Evolutionary conservation across 2,329 filamentous ascomycete species (phyloP).

Genomic region (Clarireedia monteithiana): DNA sequence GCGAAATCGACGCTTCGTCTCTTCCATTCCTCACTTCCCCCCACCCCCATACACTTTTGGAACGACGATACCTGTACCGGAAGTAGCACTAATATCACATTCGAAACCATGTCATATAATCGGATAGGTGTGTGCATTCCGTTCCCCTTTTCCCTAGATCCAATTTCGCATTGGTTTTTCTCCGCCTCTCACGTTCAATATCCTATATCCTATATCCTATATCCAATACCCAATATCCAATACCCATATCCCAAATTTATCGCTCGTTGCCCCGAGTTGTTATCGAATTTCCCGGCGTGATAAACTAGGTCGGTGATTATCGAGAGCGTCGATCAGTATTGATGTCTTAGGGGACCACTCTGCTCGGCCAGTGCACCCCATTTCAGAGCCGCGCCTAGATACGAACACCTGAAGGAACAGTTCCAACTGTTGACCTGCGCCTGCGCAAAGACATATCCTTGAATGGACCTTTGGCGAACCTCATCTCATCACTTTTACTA

Average conservation of each 20-base stretch:
- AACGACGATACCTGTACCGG: too few species aligned
- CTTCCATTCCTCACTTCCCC: background rate
- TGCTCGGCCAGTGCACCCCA: background rate
- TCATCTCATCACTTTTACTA: background rate
- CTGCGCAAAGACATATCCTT: background rate
- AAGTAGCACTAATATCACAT: too few species aligned
- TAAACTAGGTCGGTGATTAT: too few species aligned
- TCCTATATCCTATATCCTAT: background rate
- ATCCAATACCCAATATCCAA: too few species aligned
- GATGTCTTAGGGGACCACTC: conserved; percentile 1
- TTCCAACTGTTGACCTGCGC: background rate
- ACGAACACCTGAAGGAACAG: background rate
- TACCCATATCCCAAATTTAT: background rate
- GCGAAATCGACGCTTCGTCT: background rate
- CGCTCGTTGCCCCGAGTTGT: background rate
- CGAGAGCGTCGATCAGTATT: background rate
- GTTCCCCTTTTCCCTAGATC: background rate
- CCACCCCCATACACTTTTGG: background rate
- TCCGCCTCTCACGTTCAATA: background rate
- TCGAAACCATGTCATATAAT: background rate
- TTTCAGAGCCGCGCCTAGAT: background rate
- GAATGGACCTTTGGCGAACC: background rate
- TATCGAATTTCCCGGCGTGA: background rate
- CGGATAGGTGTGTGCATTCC: background rate
- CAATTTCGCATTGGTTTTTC: background rate